These are phyloP conservation scores for Filobasidium uniguttulatum DNA, from an alignment of 1,284 basidiomycete species.

Conservation along the genomic window DNA sequence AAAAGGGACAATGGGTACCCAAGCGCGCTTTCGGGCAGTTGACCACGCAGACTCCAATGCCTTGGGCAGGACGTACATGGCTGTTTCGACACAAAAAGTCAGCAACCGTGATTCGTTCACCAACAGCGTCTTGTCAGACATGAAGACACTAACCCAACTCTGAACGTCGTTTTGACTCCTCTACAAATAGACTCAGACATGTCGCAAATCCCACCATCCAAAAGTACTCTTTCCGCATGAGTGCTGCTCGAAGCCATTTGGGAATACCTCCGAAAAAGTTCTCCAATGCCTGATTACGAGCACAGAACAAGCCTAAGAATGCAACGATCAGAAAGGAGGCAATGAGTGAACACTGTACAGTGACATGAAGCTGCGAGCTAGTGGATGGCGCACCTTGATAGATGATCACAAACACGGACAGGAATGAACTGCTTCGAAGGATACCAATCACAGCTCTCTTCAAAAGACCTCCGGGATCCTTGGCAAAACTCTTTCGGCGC, in stretches of 20 bases:
- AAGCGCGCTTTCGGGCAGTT: slow-evolving; percentile 57
- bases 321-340: slow-evolving; percentile 24
- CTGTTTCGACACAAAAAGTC: too few species aligned
- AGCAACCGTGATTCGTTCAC: not conserved
- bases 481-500: slow-evolving; percentile 40
- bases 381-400: slow-evolving; percentile 51
- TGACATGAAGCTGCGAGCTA: not conserved
- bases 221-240: slow-evolving; percentile 57
- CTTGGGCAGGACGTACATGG: slow-evolving; percentile 93
- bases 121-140: not conserved
- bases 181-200: slow-evolving; percentile 68
- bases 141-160: slow-evolving; percentile 24
- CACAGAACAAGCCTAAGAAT: slow-evolving; percentile 66
- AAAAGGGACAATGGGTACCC: slow-evolving; percentile 52
- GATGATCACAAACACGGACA: slow-evolving; percentile 70
- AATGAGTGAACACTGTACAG: too few species aligned
- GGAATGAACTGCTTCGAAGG: slow-evolving; percentile 71
- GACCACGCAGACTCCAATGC: slow-evolving; percentile 78
- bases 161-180: slow-evolving; percentile 46
- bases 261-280: slow-evolving; percentile 41
- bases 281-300: slow-evolving; percentile 39
- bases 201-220: slow-evolving; percentile 63
- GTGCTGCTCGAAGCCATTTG: slow-evolving; percentile 42
- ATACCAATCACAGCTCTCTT: slow-evolving; percentile 57
- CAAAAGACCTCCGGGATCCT: slow-evolving; percentile 52